Percentiles rank a stretch among this genome's conserved stretches.
These are phyloP conservation scores for Exophiala spinifera DNA, from an alignment of 2,329 filamentous ascomycete species.

Conservation along the genomic window DNA sequence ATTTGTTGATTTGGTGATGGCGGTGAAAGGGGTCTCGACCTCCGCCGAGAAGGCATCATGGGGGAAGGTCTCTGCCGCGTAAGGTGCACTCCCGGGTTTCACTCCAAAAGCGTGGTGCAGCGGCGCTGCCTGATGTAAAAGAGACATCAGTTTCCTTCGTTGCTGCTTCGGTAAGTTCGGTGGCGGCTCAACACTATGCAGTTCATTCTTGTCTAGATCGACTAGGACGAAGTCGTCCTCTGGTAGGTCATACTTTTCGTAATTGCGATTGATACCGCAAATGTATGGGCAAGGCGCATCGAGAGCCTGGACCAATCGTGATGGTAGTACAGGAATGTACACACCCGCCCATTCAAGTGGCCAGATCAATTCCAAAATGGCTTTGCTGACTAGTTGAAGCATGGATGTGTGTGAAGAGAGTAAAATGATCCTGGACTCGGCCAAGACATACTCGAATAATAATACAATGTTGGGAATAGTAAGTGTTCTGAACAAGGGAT, in stretches of 20 bases:
- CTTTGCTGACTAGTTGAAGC: slow-evolving; percentile 87
- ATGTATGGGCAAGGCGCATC: slow-evolving; percentile 97
- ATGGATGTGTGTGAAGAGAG: slow-evolving; percentile 94
- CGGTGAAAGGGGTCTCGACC: slow-evolving; percentile 73
- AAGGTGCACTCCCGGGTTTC: slow-evolving; percentile 80
- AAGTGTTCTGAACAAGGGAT: slow-evolving; percentile 83
- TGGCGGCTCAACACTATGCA: slow-evolving; percentile 80
- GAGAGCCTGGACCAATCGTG: slow-evolving; percentile 80
- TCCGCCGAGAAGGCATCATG: slow-evolving; percentile 88
- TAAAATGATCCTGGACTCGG: slow-evolving; percentile 93
- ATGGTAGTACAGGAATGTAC: slow-evolving; percentile 87
- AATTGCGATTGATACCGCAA: slow-evolving; percentile 88
- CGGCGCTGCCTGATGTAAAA: slow-evolving; percentile 85
- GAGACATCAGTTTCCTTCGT: slow-evolving; percentile 79
- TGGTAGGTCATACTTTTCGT: slow-evolving; percentile 79
- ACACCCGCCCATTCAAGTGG: slow-evolving; percentile 90
- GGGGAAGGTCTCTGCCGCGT: slow-evolving; percentile 89
- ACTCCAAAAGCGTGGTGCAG: slow-evolving; percentile 87
- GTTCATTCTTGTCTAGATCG: slow-evolving; percentile 85
- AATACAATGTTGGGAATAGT: slow-evolving; percentile 90
- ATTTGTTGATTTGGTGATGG: slow-evolving; percentile 65
- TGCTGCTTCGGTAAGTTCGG: slow-evolving; percentile 79
- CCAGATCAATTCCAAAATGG: slow-evolving; percentile 81
- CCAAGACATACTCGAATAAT: slow-evolving; percentile 87
- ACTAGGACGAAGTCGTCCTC: slow-evolving; percentile 95